Evolutionary conservation across 2,329 filamentous ascomycete genomes (phyloP), one percentile per base, ranked within the genome.

Genomic region (Arthrinium phaeospermum): DNA sequence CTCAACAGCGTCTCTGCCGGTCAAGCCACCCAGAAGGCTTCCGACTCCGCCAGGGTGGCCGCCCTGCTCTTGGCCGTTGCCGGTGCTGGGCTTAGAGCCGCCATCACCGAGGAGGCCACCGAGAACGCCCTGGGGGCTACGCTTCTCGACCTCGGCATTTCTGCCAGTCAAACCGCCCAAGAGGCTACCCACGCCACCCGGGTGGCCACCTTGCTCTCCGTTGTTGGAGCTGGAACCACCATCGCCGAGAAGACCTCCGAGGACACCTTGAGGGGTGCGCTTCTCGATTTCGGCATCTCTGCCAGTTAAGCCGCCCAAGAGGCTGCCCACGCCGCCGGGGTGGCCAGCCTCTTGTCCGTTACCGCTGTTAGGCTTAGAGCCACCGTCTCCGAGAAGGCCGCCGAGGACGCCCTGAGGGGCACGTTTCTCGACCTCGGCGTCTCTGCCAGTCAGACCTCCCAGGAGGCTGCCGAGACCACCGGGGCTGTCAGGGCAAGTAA

Each of bases 351-450:
- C 16, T 46, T 46, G 45, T 16, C 45, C 4, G 45, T 5, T 44
- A 13, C 41, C 41, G 16, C 45, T 14, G 16, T 30, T 46, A n/a
- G 44, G n/a, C 22, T 34, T 16, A 2, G 34, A 44, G 16, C 61
- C 61, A 6, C 61, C 61, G 16, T 67, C 61, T 4, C 61, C 61
- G 34, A 67, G 61, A 14, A 67, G 61, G n/a, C 61, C 61, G 14
- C 61, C 61, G 16, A 67, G 61, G 14, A 67, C 61, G 10, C 61
- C 61, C 61, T 67, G 61, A n/a, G 61, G 61, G 61, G 19, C 44
- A 13, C 57, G 61, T 34, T 67, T 67, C 61, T 67, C 61, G 30
- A 41, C 61, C 30, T 41, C 61, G 30, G 61, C 16, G n/a, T 67
- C 30, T 24, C 61, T 22, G 16, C 61, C 61, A 16, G 61, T 67